Base-by-base conservation (phyloP, 179 eudicot genomes). In the Silene noctiflora region DNA sequence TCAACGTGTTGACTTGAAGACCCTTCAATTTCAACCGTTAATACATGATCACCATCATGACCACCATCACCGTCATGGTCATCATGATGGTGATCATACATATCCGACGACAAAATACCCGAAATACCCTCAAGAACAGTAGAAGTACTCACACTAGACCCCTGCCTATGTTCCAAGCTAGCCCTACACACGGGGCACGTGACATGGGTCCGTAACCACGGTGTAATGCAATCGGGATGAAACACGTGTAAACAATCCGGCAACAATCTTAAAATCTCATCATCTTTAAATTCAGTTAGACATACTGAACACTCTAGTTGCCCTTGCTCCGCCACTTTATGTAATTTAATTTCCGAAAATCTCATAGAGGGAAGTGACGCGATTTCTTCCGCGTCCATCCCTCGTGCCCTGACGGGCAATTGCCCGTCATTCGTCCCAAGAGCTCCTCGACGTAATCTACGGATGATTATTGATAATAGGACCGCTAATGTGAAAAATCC, bases 191-290 rank as follows among this genome's bases (percentile, higher is more conserved):
- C 69, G 11, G 91, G 91, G 44, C 91, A 87, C 3, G 90, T 85
- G 75, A 81, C 55, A 42, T 85, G 87, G 17, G 86, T 72, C 29
- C 62, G 71, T 0, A 88, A 73, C 91, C 91, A 88, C 3, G 85
- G 81, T 20, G 76, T 86, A 21, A 88, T 77, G 46, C 91, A 88
- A 16, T 79, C 75, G 7, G 78, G 74, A 68, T 88, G 91, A 39
- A 88, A 88, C 62, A 88, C 89, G 77, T 88, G 89, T 78, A 74
- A 59, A 61, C 91, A 88, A 31, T 75, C 78, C 1, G 91, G 91
- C 55, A 88, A 76, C 1, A 88, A 20, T 0, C 89, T 77, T 1
- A 88, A 76, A 0, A 81, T 83, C 21, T 85, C 88, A 6, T 71
- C 55, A 72, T 84, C 88, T 25, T 86, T 85, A 33, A 86, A 88